A percentile compares a stretch with the other conserved stretches of the same genome.
phyloP scores from a whole-genome alignment of 768 basidiomycete species.

The Psilocybe subaeruginosa region DNA sequence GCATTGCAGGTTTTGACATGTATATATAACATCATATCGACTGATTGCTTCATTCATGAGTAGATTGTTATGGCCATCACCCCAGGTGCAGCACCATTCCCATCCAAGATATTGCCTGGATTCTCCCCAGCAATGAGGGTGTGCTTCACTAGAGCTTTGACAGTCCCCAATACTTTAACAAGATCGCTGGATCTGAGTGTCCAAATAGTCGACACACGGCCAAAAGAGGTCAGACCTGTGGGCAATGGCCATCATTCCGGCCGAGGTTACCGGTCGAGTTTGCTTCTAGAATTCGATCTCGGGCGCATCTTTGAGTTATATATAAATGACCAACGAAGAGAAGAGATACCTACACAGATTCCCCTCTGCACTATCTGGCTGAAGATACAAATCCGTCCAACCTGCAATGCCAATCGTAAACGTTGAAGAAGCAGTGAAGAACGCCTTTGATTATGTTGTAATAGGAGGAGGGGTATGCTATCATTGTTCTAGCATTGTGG shows the following conservation, averaged over 20 bases:
- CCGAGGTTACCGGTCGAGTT: not conserved
- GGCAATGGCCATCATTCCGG: not conserved
- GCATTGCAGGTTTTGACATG: too few relatives aligned
- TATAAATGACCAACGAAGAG: not conserved
- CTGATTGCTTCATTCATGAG: too few relatives aligned
- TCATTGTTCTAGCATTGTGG: too few relatives aligned
- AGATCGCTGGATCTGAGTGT: not conserved
- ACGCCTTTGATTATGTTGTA: constrained; percentile 7
- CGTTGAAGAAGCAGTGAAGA: not conserved
- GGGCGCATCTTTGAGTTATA: not conserved
- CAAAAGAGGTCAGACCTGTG: not conserved
- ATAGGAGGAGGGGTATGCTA: constrained; percentile 10
- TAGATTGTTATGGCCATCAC: too few relatives aligned
- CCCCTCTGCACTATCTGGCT: not conserved
- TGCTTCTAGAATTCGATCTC: not conserved
- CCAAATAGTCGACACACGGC: not conserved
- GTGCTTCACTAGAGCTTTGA: not conserved
- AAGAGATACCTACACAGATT: not conserved
- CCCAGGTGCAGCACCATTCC: too few relatives aligned
- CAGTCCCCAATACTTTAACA: not conserved
- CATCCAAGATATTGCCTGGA: too few relatives aligned
- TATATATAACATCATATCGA: too few relatives aligned
- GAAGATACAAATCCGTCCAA: not conserved
- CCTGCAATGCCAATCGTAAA: constrained; percentile 9
- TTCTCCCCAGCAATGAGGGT: too few relatives aligned